Conservation (phyloP, 306 rosid species). For the Prunus davidiana region DNA sequence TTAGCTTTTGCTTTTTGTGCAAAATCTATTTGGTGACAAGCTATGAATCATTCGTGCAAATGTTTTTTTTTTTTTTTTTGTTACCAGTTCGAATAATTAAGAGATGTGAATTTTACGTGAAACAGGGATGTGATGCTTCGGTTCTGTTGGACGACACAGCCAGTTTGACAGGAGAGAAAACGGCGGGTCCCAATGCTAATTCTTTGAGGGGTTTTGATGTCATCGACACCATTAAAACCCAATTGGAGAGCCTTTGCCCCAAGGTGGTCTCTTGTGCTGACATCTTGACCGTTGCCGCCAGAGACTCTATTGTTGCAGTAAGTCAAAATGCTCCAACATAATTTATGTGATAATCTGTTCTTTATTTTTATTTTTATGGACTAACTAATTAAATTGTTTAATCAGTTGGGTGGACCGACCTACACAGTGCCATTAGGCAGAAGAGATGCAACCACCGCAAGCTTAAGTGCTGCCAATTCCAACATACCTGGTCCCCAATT, state of each 20-base stretch:
- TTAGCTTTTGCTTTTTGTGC: too few relatives aligned
- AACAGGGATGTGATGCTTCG: constrained; percentile 75
- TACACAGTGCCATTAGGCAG: constrained; percentile 58
- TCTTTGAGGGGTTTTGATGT: constrained; percentile 59
- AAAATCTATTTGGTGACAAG: too few relatives aligned
- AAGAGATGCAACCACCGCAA: constrained; percentile 75
- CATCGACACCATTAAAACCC: constrained; percentile 48
- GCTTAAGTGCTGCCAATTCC: constrained; percentile 43
- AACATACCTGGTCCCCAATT: constrained; percentile 43
- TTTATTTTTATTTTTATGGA: too few relatives aligned
- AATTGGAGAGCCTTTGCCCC: constrained; percentile 45
- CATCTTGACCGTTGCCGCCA: constrained; percentile 53
- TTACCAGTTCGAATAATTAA: neutral
- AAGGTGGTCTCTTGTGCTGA: constrained; percentile 67
- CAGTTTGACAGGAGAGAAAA: constrained; percentile 60
- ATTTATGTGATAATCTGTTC: too few relatives aligned
- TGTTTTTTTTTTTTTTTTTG: too few relatives aligned
- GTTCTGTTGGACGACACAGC: constrained; percentile 59
- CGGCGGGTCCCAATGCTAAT: constrained; percentile 46
- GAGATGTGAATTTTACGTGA: neutral
- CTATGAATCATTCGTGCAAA: too few relatives aligned
- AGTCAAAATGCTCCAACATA: neutral
- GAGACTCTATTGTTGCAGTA: constrained; percentile 63
- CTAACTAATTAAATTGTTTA: neutral
- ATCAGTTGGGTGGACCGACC: constrained; percentile 53